Evolutionary conservation across 2,329 filamentous ascomycete species (phyloP), one percentile per base, ranked within the genome.

Genomic region (Teratosphaeriaceae sp.): DNA sequence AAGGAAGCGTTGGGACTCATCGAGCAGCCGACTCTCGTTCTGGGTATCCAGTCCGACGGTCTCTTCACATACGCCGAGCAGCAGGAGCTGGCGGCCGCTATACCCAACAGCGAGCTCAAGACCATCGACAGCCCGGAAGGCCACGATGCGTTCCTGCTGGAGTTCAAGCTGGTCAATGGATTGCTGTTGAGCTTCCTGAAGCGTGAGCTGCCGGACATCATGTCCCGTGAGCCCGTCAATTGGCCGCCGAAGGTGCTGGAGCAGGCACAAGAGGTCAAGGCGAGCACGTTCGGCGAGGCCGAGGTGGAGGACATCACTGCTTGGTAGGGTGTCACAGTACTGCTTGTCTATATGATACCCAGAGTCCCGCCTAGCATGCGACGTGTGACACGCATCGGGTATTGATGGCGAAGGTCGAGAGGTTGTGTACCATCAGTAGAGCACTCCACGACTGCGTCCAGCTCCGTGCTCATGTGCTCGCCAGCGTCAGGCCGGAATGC

Each of bases 61-160:
- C 77, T 98, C 1, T 98, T 98, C 65, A 97, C 90, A 0, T 97
- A 95, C 64, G 88, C 88, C 5, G 92, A 98, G 69, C 92, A 98
- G 68, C 75, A 96, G 64, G 88, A 97, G 67, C 71, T 98, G 41
- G 92, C 90, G 0, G 78, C 81, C 26, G 79, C 84, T 46, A 88
- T 97, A 49, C 83, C 82, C 2, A 73, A 90, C 55, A 82, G 86
- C 1, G 77, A 79, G 9, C 69, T 98, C 20, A 82, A 88, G 65
- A 87, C 82, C 36, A 98, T 98, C 46, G 88, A 97, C 58, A 94
- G 85, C 47, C 85, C 88, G 0, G 92, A 98, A 62, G 92, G 92
- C 1, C 92, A 98, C 58, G 92, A 98, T 65, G 92, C 92, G 0
- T 98, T 98, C 65, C 67, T 98, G 57, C 69, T 98, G 42, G 90